phyloP scores from a whole-genome alignment of 805 yeast species.

The Ogataea naganishii region DNA sequence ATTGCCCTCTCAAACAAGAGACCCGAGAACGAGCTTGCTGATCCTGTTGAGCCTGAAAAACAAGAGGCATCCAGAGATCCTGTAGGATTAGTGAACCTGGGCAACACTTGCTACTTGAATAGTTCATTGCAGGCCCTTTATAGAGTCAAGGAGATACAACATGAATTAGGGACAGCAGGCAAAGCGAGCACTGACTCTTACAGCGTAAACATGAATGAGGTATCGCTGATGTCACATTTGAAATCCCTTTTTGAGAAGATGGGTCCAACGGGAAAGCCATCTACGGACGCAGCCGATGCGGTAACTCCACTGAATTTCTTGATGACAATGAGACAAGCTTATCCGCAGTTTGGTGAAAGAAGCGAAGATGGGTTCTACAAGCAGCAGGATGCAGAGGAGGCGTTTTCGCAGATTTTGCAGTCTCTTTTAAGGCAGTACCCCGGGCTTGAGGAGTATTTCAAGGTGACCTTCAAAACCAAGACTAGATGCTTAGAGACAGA shows the following conservation, averaged over 20 bases:
- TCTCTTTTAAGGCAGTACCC: conserved; percentile 40
- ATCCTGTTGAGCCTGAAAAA: conserved; percentile 61
- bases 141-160: conserved; percentile 33
- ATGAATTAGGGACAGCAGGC: conserved; percentile 18
- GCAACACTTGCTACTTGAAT: conserved; percentile 74
- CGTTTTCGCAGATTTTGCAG: conserved; percentile 69
- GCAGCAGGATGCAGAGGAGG: conserved; percentile 98
- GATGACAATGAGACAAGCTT: conserved; percentile 51
- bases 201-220: conserved; percentile 14
- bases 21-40: conserved; percentile 47
- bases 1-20: too few relatives aligned
- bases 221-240: conserved; percentile 23
- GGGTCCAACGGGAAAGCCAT: conserved; percentile 30
- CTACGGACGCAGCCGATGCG: conserved; percentile 3
- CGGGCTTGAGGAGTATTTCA: conserved; percentile 50
- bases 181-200: conserved; percentile 12
- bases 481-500: conserved; percentile 52
- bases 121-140: conserved; percentile 55
- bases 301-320: conserved; percentile 66
- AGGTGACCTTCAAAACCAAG: conserved; percentile 52
- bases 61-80: too few relatives aligned
- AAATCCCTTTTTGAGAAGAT: conserved; percentile 37
- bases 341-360: conserved; percentile 87
- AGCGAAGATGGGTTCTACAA: conserved; percentile 63
- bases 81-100: conserved; percentile 59